Percentiles rank a stretch among this genome's conserved stretches.
Conservation (phyloP, 2,329 filamentous ascomycete genomes). For the Penicillium sp. region DNA sequence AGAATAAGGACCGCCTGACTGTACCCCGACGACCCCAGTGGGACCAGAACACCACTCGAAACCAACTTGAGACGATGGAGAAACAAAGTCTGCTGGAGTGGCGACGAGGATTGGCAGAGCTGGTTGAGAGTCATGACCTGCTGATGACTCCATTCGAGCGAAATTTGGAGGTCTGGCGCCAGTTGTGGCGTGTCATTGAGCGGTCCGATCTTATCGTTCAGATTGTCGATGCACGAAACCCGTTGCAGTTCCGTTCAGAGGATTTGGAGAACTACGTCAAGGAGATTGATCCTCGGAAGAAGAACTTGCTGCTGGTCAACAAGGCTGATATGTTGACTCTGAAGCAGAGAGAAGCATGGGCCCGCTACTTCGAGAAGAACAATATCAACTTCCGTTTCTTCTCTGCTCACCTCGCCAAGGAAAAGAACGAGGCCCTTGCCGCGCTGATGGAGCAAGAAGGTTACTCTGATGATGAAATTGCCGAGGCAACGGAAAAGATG, state of each 20-base stretch:
- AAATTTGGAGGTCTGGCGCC: constrained; percentile 96
- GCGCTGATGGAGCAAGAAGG: constrained; percentile 45
- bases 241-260: constrained; percentile 86
- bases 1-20: constrained; percentile 73
- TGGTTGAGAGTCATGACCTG: constrained; percentile 90
- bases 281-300: constrained; percentile 80
- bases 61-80: constrained; percentile 75
- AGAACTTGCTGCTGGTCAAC: constrained; percentile 91
- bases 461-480: constrained; percentile 43
- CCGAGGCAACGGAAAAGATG: constrained; percentile 45
- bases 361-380: constrained; percentile 73
- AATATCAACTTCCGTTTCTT: constrained; percentile 93
- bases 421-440: constrained; percentile 71
- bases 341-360: constrained; percentile 78
- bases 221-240: constrained; percentile 96
- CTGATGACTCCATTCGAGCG: constrained; percentile 97
- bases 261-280: constrained; percentile 94
- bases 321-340: constrained; percentile 99
- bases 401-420: constrained; percentile 86
- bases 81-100: constrained; percentile 78
- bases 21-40: constrained; percentile 87
- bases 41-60: constrained; percentile 78
- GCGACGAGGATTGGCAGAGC: constrained; percentile 83
- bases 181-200: constrained; percentile 97
- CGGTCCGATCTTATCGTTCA: constrained; percentile 92